Conservation (phyloP, 2,329 filamentous ascomycete species). For the Xylaria sp. region DNA sequence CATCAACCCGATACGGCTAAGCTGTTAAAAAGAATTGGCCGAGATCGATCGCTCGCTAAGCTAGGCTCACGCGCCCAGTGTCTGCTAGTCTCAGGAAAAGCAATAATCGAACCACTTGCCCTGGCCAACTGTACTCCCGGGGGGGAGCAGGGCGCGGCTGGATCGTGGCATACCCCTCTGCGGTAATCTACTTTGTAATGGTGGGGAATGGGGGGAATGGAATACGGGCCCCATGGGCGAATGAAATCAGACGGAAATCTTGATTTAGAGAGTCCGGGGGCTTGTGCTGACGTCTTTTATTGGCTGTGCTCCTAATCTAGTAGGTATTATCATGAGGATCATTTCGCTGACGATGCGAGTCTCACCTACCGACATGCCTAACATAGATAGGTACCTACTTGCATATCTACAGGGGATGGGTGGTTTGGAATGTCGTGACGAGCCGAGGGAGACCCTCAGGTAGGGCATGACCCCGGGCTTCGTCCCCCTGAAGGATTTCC, state of each 20-base stretch:
- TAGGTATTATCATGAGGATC: background rate
- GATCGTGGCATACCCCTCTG: constrained; percentile 3
- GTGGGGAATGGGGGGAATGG: background rate
- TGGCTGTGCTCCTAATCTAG: background rate
- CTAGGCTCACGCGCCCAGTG: background rate
- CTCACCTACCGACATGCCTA: too few relatives aligned
- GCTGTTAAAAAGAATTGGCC: background rate
- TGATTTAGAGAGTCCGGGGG: background rate
- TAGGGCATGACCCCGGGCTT: background rate
- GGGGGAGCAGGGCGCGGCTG: constrained; percentile 7
- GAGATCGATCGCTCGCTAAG: background rate
- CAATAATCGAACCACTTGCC: constrained; percentile 23
- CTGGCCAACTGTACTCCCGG: constrained; percentile 15
- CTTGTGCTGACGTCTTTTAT: background rate
- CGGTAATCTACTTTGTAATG: background rate
- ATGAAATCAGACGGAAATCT: background rate
- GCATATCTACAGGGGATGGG: background rate
- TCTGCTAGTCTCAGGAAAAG: constrained; percentile 14
- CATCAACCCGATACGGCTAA: background rate
- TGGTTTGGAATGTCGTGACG: background rate
- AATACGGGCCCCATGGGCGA: background rate
- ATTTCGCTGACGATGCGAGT: background rate
- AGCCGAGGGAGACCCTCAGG: background rate
- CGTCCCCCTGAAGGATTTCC: background rate
- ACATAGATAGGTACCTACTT: too few relatives aligned